Evolutionary conservation across 495 filamentous ascomycete genomes (phyloP).

Genomic region (Hypoxylon intermedium): DNA sequence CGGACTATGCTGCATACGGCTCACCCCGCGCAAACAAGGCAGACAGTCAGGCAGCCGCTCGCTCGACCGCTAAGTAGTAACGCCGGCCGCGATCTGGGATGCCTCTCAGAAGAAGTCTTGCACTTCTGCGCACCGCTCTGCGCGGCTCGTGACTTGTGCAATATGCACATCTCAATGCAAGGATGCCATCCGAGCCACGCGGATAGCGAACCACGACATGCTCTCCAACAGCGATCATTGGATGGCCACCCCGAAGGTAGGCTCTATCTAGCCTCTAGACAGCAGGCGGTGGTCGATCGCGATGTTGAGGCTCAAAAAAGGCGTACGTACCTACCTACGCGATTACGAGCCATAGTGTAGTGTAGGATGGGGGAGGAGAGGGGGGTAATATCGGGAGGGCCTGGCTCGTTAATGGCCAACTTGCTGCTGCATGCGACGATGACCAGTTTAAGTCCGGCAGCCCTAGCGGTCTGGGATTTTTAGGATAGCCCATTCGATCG

Average conservation of each 20-base stretch:
- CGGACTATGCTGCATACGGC: too few relatives aligned
- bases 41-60: neutral
- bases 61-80: neutral
- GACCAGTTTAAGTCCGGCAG: too few relatives aligned
- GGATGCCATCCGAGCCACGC: neutral
- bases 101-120: neutral
- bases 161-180: constrained; percentile 11
- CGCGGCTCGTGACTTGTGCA: constrained; percentile 12
- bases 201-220: neutral
- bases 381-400: too few relatives aligned
- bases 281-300: neutral
- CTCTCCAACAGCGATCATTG: neutral
- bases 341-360: too few relatives aligned
- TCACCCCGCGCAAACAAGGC: constrained; percentile 20
- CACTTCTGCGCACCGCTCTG: neutral
- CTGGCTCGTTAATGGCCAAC: too few relatives aligned
- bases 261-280: too few relatives aligned
- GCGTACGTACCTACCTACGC: neutral
- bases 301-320: constrained; percentile 16
- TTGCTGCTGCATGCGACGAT: too few relatives aligned
- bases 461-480: too few relatives aligned
- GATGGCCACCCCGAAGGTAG: neutral
- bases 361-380: too few relatives aligned
- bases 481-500: too few relatives aligned
- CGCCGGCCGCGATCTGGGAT: neutral